Evolutionary conservation across 108 stramenopile species (phyloP).

Genomic region (Fragilariopsis cylindrus): DNA sequence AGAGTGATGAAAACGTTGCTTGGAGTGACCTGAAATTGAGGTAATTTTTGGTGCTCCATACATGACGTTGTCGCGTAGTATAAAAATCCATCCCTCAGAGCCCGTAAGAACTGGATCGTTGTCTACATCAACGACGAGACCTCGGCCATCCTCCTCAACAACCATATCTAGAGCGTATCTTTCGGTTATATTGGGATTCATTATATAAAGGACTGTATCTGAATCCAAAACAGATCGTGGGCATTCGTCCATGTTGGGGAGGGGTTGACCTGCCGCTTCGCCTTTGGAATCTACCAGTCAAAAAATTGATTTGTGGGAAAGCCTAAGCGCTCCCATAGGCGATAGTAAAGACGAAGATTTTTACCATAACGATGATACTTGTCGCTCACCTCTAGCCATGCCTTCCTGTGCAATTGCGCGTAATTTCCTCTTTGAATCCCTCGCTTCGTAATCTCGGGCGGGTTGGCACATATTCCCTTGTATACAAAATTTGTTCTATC

Average conservation of each 20-base stretch:
- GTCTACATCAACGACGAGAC: conserved; percentile 49
- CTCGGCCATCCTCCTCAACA: conserved; percentile 51
- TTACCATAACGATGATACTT: conserved; percentile 93
- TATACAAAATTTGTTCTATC: conserved; percentile 41
- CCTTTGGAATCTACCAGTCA: conserved; percentile 89
- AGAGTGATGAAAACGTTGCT: conserved; percentile 92
- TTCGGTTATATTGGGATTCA: conserved; percentile 57
- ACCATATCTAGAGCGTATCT: conserved; percentile 62
- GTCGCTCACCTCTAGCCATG: conserved; percentile 91
- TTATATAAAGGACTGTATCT: conserved; percentile 83
- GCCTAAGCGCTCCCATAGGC: conserved; percentile 75
- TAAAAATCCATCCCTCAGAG: conserved; percentile 90
- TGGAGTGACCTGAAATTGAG: conserved; percentile 48
- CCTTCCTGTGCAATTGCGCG: conserved; percentile 77
- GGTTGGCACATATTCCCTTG: conserved; percentile 74
- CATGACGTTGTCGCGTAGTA: conserved; percentile 76
- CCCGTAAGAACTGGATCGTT: conserved; percentile 71
- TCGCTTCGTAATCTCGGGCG: conserved; percentile 72
- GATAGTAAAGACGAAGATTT: conserved; percentile 88
- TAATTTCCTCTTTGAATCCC: conserved; percentile 78
- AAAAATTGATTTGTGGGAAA: conserved; percentile 83
- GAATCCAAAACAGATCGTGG: conserved; percentile 75
- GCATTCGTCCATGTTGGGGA: conserved; percentile 71
- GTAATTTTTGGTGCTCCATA: conserved; percentile 89
- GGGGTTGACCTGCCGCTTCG: conserved; percentile 58